A percentile compares a stretch with the other conserved stretches of the same genome.
Evolutionary conservation across 805 yeast genomes (phyloP).

Genomic region (Saccharomycopsis schoenii): DNA sequence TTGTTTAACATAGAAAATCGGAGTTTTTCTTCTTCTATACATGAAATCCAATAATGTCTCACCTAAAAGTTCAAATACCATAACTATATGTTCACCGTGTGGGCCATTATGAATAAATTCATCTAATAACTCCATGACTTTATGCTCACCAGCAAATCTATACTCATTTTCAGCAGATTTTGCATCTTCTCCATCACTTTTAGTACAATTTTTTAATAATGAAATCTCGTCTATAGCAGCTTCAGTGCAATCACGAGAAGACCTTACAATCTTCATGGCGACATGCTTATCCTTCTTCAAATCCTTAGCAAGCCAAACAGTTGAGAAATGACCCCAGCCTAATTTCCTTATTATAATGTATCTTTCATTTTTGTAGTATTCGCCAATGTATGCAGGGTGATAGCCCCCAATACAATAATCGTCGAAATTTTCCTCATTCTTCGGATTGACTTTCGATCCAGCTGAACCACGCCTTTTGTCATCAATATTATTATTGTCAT

Average conservation of each 20-base stretch:
- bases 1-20: slow-evolving; percentile 42
- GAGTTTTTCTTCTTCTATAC: slow-evolving; percentile 38
- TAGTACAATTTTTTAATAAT: slow-evolving; percentile 31
- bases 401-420: slow-evolving; percentile 57
- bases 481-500: neutral
- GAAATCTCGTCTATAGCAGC: slow-evolving; percentile 59
- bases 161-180: neutral
- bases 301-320: slow-evolving; percentile 57
- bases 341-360: slow-evolving; percentile 45
- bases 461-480: neutral
- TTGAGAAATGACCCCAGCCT: slow-evolving; percentile 67
- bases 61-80: slow-evolving; percentile 59
- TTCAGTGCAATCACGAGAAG: slow-evolving; percentile 42
- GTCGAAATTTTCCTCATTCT: slow-evolving; percentile 37
- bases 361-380: slow-evolving; percentile 33
- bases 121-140: slow-evolving; percentile 44
- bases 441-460: slow-evolving; percentile 1
- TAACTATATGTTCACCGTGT: slow-evolving; percentile 53
- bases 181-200: slow-evolving; percentile 22
- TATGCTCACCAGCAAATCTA: slow-evolving; percentile 40
- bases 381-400: slow-evolving; percentile 52
- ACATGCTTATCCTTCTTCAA: slow-evolving; percentile 33
- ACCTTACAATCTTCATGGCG: slow-evolving; percentile 53
- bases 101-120: slow-evolving; percentile 50
- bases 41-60: slow-evolving; percentile 46